Evolutionary conservation across 129 eudicot genomes (phyloP).

Genomic region (Tagetes patula): DNA sequence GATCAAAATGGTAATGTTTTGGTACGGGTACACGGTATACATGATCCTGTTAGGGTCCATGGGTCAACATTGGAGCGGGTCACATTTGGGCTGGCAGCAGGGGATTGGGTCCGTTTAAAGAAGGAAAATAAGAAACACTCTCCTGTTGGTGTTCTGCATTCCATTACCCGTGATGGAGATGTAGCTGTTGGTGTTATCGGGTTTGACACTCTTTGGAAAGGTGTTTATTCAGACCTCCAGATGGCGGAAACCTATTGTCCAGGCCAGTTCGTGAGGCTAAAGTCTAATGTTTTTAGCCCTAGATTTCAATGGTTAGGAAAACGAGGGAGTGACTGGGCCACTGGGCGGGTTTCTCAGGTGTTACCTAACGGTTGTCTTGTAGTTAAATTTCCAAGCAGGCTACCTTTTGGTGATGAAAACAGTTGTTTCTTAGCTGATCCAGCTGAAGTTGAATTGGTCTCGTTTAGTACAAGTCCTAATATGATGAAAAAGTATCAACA

Average conservation of each 20-base stretch:
- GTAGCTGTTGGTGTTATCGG: constrained; percentile 70
- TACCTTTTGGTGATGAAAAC: constrained; percentile 43
- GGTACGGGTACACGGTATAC: constrained; percentile 76
- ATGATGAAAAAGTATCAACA: constrained; percentile 75
- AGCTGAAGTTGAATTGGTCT: constrained; percentile 79
- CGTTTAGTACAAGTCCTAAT: constrained; percentile 51
- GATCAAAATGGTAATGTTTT: constrained; percentile 49
- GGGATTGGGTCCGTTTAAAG: constrained; percentile 86
- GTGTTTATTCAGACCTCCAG: constrained; percentile 59
- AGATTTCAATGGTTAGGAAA: constrained; percentile 87
- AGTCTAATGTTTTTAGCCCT: constrained; percentile 66
- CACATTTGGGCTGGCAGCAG: constrained; percentile 74
- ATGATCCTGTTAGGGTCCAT: constrained; percentile 76
- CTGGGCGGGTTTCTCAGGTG: constrained; percentile 62
- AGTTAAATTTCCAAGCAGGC: constrained; percentile 69
- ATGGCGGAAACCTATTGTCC: constrained; percentile 71
- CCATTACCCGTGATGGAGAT: constrained; percentile 63
- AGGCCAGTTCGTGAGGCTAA: constrained; percentile 85
- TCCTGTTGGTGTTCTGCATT: constrained; percentile 74
- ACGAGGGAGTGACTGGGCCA: constrained; percentile 65
- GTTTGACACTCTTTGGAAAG: constrained; percentile 61
- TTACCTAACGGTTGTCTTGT: constrained; percentile 80
- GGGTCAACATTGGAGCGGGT: constrained; percentile 73
- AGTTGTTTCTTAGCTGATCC: constrained; percentile 71
- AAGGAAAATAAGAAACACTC: constrained; percentile 69